Conservation (phyloP, 2,329 filamentous ascomycete genomes). For the Rutstroemia sp. region DNA sequence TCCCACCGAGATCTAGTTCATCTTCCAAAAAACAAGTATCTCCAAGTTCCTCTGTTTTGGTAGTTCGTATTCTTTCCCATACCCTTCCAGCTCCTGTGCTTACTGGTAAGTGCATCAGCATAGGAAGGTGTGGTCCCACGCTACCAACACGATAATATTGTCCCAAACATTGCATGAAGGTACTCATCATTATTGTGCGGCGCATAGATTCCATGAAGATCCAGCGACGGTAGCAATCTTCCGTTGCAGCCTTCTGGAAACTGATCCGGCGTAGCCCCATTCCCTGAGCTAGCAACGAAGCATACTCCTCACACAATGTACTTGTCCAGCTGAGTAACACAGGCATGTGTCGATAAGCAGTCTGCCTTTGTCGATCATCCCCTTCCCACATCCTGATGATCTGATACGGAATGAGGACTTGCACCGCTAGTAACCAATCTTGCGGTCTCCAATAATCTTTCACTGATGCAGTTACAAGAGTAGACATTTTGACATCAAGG, state of each 20-base stretch:
- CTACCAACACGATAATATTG: constrained; percentile 11
- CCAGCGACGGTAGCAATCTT: constrained; percentile 18
- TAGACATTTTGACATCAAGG: constrained; percentile 13
- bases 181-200: constrained; percentile 20
- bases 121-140: constrained; percentile 9
- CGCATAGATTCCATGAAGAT: constrained; percentile 30
- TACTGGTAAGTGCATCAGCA: constrained; percentile 6
- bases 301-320: constrained; percentile 12
- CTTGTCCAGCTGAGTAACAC: constrained; percentile 23
- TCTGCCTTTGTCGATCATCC: constrained; percentile 18
- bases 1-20: background rate
- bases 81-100: constrained; percentile 7
- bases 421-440: constrained; percentile 15
- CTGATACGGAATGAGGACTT: constrained; percentile 25
- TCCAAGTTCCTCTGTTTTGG: background rate
- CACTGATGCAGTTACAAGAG: constrained; percentile 8
- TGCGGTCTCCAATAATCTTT: background rate
- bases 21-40: background rate
- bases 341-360: constrained; percentile 22
- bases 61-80: background rate
- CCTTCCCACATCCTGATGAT: constrained; percentile 27
- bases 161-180: constrained; percentile 16
- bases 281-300: background rate
- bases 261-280: background rate
- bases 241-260: background rate